phyloP scores from a whole-genome alignment of 2,329 filamentous ascomycete genomes.

The Chalaropsis ovoidea region DNA sequence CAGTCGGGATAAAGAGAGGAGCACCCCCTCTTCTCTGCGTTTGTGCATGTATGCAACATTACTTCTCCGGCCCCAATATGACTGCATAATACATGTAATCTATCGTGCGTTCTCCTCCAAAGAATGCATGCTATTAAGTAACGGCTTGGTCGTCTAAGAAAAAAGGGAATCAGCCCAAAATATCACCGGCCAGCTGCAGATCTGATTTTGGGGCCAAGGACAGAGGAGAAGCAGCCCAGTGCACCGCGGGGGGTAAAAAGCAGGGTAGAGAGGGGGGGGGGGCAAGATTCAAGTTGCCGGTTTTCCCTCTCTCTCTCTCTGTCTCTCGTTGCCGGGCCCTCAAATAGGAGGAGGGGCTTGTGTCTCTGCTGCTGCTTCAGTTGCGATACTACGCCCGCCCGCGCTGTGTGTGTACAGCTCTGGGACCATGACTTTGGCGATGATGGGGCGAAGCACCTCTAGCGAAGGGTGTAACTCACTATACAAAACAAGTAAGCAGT shows the following conservation, averaged over 20 bases:
- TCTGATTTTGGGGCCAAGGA: neutral
- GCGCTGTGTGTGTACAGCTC: too few relatives aligned
- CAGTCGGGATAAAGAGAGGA: neutral
- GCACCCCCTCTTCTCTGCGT: neutral
- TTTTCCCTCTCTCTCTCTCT: neutral
- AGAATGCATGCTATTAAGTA: neutral
- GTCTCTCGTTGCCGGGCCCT: neutral
- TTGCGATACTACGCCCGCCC: neutral
- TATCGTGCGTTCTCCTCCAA: neutral
- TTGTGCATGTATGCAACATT: neutral
- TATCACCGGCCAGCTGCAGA: too few relatives aligned
- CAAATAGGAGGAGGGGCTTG: neutral
- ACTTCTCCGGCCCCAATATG: neutral
- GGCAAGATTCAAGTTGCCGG: neutral
- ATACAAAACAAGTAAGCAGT: neutral
- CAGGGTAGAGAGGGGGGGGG: neutral
- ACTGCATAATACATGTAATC: neutral
- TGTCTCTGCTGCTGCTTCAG: neutral
- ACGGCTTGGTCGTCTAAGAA: neutral
- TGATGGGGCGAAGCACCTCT: conserved; percentile 10
- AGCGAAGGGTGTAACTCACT: conserved; percentile 1
- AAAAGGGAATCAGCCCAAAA: neutral
- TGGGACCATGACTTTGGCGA: neutral
- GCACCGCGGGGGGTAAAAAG: neutral
- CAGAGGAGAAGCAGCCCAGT: neutral